A percentile compares a stretch with the other conserved stretches of the same genome.
Conservation (phyloP, 495 filamentous ascomycete genomes). For the Chaetomidium leptoderma region DNA sequence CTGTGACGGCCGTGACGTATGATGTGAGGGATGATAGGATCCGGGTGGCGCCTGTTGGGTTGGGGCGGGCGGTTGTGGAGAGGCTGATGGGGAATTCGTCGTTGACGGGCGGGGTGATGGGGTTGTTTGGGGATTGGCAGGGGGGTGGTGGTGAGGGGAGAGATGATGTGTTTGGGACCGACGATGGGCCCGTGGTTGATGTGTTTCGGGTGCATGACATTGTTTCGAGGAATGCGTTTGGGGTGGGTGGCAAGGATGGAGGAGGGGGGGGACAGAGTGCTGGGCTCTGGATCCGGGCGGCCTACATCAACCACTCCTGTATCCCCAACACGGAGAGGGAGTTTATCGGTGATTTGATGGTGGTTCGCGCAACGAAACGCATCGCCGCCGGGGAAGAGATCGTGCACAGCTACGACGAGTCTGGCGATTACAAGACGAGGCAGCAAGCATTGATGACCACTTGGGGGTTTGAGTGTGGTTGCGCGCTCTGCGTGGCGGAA, state of each 20-base stretch:
- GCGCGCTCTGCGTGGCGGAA: not conserved
- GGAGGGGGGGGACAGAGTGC: not conserved
- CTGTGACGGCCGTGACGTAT: not conserved
- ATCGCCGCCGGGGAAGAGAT: slow-evolving; percentile 1
- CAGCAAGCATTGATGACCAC: not conserved
- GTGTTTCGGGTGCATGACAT: slow-evolving; percentile 9
- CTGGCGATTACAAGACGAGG: not conserved
- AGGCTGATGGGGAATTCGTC: not conserved
- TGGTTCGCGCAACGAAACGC: not conserved
- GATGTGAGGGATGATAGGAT: slow-evolving; percentile 7
- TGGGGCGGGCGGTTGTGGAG: not conserved
- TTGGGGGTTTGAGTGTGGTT: slow-evolving; percentile 3
- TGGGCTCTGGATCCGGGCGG: not conserved
- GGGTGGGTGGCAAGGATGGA: not conserved
- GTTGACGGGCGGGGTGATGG: not conserved
- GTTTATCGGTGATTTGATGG: slow-evolving; percentile 2
- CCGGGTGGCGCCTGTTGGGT: not conserved
- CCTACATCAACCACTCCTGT: slow-evolving; percentile 6
- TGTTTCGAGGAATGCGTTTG: slow-evolving; percentile 4
- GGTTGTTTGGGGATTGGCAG: not conserved
- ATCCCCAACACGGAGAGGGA: not conserved
- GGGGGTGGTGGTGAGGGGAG: not conserved
- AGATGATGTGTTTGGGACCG: not conserved
- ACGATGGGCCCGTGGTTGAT: not conserved
- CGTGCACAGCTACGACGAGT: not conserved